Conservation (phyloP, 2,329 filamentous ascomycete species). For the Arthrinium phaeospermum region DNA sequence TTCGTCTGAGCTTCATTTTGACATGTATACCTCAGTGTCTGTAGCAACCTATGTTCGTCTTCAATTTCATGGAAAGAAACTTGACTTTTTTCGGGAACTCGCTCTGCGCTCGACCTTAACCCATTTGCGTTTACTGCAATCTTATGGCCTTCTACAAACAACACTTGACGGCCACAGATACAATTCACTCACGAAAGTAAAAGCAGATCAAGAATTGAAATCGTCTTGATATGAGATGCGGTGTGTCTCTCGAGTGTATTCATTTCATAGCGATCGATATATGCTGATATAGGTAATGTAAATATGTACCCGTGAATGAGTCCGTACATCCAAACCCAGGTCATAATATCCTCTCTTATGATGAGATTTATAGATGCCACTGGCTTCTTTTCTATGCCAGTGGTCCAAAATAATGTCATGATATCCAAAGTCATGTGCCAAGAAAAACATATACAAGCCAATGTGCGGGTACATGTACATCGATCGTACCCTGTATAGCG, state of each 20-base stretch:
- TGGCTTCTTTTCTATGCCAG: neutral
- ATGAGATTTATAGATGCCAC: neutral
- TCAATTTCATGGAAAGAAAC: neutral
- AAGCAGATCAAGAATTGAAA: neutral
- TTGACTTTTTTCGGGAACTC: neutral
- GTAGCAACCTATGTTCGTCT: neutral
- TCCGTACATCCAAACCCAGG: neutral
- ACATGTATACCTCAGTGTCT: neutral
- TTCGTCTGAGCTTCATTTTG: slow-evolving; percentile 26
- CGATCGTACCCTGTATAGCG: neutral
- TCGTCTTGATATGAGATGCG: neutral
- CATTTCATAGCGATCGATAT: neutral
- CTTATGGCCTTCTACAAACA: no score
- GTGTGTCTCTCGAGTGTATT: neutral
- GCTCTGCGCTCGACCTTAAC: no score
- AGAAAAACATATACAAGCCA: neutral
- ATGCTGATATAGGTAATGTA: neutral
- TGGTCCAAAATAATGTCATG: slow-evolving; percentile 20
- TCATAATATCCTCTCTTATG: neutral
- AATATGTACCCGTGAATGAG: no score
- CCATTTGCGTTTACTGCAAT: no score
- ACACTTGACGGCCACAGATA: no score
- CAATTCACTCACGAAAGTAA: neutral
- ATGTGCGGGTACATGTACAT: neutral
- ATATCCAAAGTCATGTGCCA: neutral